Conservation (phyloP, 23 red algal genomes). For the Cyanidioschyzon merolae region DNA sequence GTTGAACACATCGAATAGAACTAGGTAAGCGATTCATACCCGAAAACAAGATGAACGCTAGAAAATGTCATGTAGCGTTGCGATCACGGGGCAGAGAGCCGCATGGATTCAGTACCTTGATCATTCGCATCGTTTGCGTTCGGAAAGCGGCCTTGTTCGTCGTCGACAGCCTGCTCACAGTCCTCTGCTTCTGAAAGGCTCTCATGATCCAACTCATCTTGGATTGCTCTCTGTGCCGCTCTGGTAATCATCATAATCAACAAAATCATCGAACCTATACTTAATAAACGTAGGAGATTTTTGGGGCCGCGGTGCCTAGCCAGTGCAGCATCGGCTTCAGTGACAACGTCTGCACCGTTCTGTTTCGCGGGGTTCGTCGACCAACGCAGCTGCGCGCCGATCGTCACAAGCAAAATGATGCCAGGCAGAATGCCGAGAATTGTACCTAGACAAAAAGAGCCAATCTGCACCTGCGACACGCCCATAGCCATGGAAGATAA, state of each 20-base stretch:
- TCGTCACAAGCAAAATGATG: conserved; percentile 5
- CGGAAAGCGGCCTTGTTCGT: background rate
- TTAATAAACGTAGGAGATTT: background rate
- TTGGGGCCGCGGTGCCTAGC: background rate
- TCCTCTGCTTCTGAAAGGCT: background rate
- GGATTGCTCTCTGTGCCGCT: background rate
- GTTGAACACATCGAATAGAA: too few species aligned
- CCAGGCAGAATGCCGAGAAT: conserved; percentile 8
- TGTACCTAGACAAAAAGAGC: background rate
- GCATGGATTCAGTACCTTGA: too few species aligned
- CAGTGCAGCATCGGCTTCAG: background rate
- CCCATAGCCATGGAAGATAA: conserved; percentile 12
- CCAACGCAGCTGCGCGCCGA: conserved; percentile 1
- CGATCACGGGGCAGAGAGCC: too few species aligned
- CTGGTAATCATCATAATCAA: background rate
- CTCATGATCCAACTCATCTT: background rate
- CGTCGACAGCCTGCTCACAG: background rate
- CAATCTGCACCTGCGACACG: background rate
- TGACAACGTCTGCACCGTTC: background rate
- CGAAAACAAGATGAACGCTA: too few species aligned
- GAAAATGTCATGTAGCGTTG: too few species aligned
- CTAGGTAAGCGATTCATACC: too few species aligned
- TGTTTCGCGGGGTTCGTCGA: background rate
- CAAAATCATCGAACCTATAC: background rate
- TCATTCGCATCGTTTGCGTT: too few species aligned